phyloP scores from a whole-genome alignment of 1,284 basidiomycete species.

The Papiliotrema fonsecae region DNA sequence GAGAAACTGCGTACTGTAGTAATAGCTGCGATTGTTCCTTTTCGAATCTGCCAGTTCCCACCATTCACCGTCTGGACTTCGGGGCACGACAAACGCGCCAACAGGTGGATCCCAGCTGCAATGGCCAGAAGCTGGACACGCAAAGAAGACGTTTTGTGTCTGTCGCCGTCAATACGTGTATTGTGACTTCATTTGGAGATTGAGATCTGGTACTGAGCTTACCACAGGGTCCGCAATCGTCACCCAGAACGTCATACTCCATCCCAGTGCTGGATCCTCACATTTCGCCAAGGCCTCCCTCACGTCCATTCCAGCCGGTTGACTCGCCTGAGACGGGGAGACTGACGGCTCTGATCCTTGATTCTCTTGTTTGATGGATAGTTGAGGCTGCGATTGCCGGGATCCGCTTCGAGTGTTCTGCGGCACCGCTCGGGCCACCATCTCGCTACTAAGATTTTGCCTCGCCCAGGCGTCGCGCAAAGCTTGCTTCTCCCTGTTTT shows the following conservation, averaged over 20 bases:
- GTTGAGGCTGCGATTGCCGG: not conserved
- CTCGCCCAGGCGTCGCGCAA: constrained; percentile 6
- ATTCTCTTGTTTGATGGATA: not conserved
- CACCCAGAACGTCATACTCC: constrained; percentile 46
- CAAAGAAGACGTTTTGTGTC: constrained; percentile 80
- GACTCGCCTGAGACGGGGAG: not conserved
- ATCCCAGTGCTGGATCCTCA: constrained; percentile 39
- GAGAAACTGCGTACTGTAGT: constrained; percentile 60
- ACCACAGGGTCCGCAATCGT: constrained; percentile 46
- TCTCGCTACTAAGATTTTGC: constrained; percentile 1
- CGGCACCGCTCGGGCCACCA: too few species aligned
- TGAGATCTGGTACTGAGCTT: too few species aligned
- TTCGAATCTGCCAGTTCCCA: constrained; percentile 84
- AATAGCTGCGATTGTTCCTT: constrained; percentile 75
- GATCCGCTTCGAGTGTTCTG: not conserved
- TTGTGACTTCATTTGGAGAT: too few species aligned
- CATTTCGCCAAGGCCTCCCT: constrained; percentile 33
- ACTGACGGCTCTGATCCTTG: not conserved
- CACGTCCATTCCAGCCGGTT: constrained; percentile 29
- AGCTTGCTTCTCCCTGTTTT: constrained; percentile 13
- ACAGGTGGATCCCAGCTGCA: constrained; percentile 87
- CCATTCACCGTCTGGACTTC: constrained; percentile 82
- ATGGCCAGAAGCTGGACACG: constrained; percentile 72
- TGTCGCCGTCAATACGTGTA: constrained; percentile 44
- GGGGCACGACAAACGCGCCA: constrained; percentile 87